A percentile compares a stretch with the other conserved stretches of the same genome.
Evolutionary conservation across 345 rosid species (phyloP).

Genomic region (Aegle marmelos): DNA sequence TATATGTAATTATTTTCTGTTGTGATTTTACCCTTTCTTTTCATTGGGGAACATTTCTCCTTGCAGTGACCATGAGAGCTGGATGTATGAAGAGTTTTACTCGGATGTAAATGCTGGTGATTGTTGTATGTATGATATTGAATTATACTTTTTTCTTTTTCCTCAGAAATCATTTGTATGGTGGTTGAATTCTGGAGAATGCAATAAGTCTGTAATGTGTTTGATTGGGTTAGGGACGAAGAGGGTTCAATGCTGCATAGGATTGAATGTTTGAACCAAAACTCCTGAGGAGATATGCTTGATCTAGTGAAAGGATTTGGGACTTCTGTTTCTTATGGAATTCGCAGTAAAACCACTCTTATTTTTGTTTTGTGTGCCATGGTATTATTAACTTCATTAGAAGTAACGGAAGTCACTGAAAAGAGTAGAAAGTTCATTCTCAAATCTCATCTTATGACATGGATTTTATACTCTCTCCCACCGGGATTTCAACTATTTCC

Average conservation of each 20-base stretch:
- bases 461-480: no score
- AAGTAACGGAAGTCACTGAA: neutral
- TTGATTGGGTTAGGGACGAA: neutral
- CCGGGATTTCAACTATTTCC: no score
- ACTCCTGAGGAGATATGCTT: slow-evolving; percentile 18
- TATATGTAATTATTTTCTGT: neutral
- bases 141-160: slow-evolving; percentile 5
- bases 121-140: slow-evolving; percentile 31
- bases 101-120: slow-evolving; percentile 35
- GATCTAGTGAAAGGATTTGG: slow-evolving; percentile 20
- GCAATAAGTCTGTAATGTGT: slow-evolving; percentile 10
- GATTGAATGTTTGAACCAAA: slow-evolving; percentile 2
- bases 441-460: no score
- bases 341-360: neutral
- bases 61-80: slow-evolving; percentile 1
- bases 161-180: slow-evolving; percentile 7
- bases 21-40: slow-evolving; percentile 16
- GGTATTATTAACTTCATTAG: no score
- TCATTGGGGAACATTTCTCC: neutral
- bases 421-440: no score
- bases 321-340: neutral
- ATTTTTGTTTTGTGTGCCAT: neutral
- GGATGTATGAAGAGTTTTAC: slow-evolving; percentile 12
- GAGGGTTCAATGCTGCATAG: slow-evolving; percentile 16
- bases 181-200: slow-evolving; percentile 12